Evolutionary conservation across 2,329 filamentous ascomycete species (phyloP), one percentile per base, ranked within the genome.

Genomic region (Fusarium globosum): DNA sequence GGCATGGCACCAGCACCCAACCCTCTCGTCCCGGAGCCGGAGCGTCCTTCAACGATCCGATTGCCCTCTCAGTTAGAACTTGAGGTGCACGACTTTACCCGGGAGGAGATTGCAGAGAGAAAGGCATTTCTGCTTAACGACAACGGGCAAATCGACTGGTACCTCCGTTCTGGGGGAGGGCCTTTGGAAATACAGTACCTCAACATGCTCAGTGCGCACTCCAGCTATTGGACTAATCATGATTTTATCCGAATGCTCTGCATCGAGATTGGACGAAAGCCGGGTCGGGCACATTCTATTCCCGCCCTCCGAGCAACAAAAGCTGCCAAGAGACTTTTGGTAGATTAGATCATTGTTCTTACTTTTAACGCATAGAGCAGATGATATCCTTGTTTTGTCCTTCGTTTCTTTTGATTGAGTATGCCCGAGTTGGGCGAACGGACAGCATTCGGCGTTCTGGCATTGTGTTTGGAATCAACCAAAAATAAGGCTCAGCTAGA

Each of bases 151-250:
- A 92, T 99, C 45, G 96, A 99, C 81, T 99, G 91, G 82, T 97
- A 92, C 77, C 85, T 99, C 55, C 91, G 91, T 55, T 95, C 94
- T 13, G 93, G 94, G 1, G 93, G 94, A 4, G 96, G 96, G 0
- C 92, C 95, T 8, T 85, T 99, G 41, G 96, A 97, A 82, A 95
- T 98, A 30, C 95, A 98, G 82, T 99, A 99, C 80, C 83, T 98
- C 41, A 98, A 97, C 75, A 99, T 99, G 96, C 84, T 99, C 61
- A 94, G 94, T 65, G 96, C 96, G 14, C 96, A 99, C 82, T 95
- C 94, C 63, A 96, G 93, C 80, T 99, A 99, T 82, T 99, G 96
- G 96, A 88, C 90, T 5, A 91, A 93, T 77, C 89, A 86, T 35
- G 96, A 98, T 80, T 95, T 99, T 80, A 91, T 97, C n/a, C 86